phyloP scores from a whole-genome alignment of 2,329 filamentous ascomycete species.

The Pseudocercospora vitis region DNA sequence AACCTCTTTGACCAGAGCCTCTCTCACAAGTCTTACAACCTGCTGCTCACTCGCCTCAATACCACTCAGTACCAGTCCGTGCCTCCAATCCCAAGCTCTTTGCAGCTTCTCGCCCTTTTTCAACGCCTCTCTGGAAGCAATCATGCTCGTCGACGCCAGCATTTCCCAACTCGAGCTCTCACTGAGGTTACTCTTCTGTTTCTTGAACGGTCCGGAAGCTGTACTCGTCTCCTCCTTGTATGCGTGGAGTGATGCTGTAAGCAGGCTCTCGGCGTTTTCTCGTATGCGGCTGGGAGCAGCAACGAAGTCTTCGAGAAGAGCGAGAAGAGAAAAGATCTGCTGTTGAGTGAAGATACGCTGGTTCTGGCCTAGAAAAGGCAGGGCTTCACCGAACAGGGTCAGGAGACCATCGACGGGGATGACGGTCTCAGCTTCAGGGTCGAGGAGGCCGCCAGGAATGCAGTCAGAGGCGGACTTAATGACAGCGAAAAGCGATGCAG shows the following conservation, averaged over 20 bases:
- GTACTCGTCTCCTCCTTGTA: conserved; percentile 27
- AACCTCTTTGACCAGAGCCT: conserved; percentile 25
- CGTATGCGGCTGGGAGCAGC: conserved; percentile 30
- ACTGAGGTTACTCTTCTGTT: conserved; percentile 25
- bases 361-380: conserved; percentile 69
- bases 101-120: conserved; percentile 17
- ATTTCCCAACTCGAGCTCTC: conserved; percentile 36
- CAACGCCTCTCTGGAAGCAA: conserved; percentile 13
- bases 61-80: conserved; percentile 22
- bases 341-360: conserved; percentile 32
- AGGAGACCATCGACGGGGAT: conserved; percentile 86
- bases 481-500: conserved; percentile 73
- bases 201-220: conserved; percentile 19
- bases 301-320: conserved; percentile 35
- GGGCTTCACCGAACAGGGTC: conserved; percentile 77
- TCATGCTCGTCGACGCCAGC: conserved; percentile 26
- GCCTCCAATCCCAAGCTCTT: conserved; percentile 29
- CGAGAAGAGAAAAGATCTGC: conserved; percentile 32
- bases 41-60: conserved; percentile 19
- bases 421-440: conserved; percentile 75
- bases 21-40: conserved; percentile 23
- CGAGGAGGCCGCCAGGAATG: conserved; percentile 86
- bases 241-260: conserved; percentile 28
- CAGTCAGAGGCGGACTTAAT: conserved; percentile 84
- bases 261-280: conserved; percentile 32